Evolutionary conservation across 805 yeast genomes (phyloP), one percentile per base, ranked within the genome.

Genomic region (Lipomyces yamadae): DNA sequence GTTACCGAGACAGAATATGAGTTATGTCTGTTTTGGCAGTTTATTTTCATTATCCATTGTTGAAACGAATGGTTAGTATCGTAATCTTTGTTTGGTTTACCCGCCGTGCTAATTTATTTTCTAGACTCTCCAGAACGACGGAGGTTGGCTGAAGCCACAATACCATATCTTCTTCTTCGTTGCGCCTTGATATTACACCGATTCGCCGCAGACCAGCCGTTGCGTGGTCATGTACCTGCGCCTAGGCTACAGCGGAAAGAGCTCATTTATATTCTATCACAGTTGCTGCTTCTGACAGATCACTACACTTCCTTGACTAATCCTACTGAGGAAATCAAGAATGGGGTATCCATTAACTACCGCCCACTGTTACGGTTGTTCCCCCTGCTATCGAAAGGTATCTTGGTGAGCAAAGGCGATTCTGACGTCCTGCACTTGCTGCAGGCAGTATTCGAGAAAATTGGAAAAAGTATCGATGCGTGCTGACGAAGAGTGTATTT

Each of bases 221-320:
- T 92, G 11, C 74, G 88, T 4, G 85, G 86, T 45, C 79, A 76
- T 37, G 84, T 84, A 61, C 98, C 98, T 0, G 79, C 90, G 15
- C 85, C 94, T 0, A 81, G 83, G 52, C 76, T 90, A 6, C 91
- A 91, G 70, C 84, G 84, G 62, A 76, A 79, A 4, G 98, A 93
- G 75, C 73, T 92, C 15, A 45, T 70, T 2, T 70, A 70, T 39
- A 68, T 78, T n/a, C 68, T 79, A 15, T 33, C 62, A 15, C 50
- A 42, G 2, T 62, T 73, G 18, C 55, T 66, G 24, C 58, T 63
- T 11, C 58, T 71, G 24, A 50, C 70, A 5, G 37, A 32, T 37
- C 56, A 39, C 13, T n/a, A 50, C 56, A 39, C n/a, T 42, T 58
- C 57, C 34, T 30, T 7, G 33, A 60, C 30, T 32, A 35, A 29